These are phyloP conservation scores for Talaromyces sp. DNA, from an alignment of 2,329 filamentous ascomycete species.

Conservation along the genomic window DNA sequence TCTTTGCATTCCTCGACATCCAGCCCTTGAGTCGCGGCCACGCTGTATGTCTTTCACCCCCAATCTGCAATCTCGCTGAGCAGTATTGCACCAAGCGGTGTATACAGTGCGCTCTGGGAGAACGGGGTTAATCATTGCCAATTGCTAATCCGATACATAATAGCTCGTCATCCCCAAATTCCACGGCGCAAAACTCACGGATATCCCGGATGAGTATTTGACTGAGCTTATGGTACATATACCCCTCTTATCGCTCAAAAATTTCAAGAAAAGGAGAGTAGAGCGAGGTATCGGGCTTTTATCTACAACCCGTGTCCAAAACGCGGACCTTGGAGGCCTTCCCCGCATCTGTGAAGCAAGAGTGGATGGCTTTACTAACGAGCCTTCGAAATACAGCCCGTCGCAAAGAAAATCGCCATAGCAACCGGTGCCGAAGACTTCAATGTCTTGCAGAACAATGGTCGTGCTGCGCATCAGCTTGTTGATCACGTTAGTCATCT, in stretches of 20 bases:
- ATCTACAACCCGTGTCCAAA: not conserved
- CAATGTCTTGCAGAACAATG: conserved; percentile 97
- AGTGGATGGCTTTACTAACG: conserved; percentile 5
- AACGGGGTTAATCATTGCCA: too few relatives aligned
- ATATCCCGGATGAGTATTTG: conserved; percentile 88
- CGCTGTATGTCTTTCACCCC: conserved; percentile 62
- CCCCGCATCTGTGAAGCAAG: not conserved
- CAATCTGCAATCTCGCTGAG: not conserved
- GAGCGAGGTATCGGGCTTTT: too few relatives aligned
- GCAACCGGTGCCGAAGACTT: conserved; percentile 77
- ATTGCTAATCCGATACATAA: not conserved
- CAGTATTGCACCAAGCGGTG: not conserved
- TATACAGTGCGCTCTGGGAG: too few relatives aligned
- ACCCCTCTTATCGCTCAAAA: not conserved
- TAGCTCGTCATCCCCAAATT: conserved; percentile 95
- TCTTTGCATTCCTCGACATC: conserved; percentile 94
- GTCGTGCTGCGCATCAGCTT: conserved; percentile 82
- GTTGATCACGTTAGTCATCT: conserved; percentile 75
- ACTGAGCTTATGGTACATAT: conserved; percentile 70
- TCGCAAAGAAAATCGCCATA: conserved; percentile 80
- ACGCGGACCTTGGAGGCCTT: conserved; percentile 22
- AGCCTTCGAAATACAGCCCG: conserved; percentile 51
- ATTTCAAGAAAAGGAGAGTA: too few relatives aligned
- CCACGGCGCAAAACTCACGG: conserved; percentile 86
- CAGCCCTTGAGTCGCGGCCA: conserved; percentile 85